Evolutionary conservation across 225 moss, liverwort and hornwort species (phyloP).

Genomic region (Bryoerythrophyllum caledonicum): DNA sequence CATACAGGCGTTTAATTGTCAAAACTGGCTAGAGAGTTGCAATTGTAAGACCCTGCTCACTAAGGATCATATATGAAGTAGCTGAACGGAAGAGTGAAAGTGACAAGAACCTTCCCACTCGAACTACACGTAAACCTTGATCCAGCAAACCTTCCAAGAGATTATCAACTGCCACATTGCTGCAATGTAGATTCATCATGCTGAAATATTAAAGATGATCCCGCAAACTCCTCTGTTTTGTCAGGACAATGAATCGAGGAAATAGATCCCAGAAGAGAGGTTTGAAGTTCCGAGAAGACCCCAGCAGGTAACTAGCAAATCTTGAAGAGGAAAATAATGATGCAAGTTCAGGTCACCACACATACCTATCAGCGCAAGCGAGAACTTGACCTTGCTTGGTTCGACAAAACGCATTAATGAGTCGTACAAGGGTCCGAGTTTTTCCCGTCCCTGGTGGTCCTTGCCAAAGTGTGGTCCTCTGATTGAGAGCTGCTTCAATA

Average conservation of each 20-base stretch:
- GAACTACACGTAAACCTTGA: constrained; percentile 89
- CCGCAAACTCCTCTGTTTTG: too few relatives aligned
- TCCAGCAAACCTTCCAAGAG: constrained; percentile 90
- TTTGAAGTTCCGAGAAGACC: constrained; percentile 6
- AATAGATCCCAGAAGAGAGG: constrained; percentile 14
- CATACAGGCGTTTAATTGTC: constrained; percentile 8
- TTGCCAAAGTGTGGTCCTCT: constrained; percentile 87
- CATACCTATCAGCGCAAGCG: constrained; percentile 67
- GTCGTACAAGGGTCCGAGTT: constrained; percentile 85
- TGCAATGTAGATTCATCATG: too few relatives aligned
- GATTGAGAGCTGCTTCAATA: constrained; percentile 77
- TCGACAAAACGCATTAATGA: constrained; percentile 52
- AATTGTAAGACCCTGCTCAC: constrained; percentile 17
- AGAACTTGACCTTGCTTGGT: constrained; percentile 60
- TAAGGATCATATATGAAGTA: constrained; percentile 5
- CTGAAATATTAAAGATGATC: constrained; percentile 10
- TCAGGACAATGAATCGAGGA: background rate
- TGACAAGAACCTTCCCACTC: constrained; percentile 77
- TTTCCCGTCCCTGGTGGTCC: constrained; percentile 98
- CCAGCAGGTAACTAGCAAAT: constrained; percentile 1
- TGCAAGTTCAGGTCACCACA: constrained; percentile 20
- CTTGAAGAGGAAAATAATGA: constrained; percentile 7
- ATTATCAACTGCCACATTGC: constrained; percentile 99
- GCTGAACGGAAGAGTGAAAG: constrained; percentile 21
- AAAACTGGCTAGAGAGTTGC: background rate